Percentiles rank a stretch among this genome's conserved stretches.
phyloP scores from a whole-genome alignment of 768 basidiomycete species.

The Megacollybia marginata region DNA sequence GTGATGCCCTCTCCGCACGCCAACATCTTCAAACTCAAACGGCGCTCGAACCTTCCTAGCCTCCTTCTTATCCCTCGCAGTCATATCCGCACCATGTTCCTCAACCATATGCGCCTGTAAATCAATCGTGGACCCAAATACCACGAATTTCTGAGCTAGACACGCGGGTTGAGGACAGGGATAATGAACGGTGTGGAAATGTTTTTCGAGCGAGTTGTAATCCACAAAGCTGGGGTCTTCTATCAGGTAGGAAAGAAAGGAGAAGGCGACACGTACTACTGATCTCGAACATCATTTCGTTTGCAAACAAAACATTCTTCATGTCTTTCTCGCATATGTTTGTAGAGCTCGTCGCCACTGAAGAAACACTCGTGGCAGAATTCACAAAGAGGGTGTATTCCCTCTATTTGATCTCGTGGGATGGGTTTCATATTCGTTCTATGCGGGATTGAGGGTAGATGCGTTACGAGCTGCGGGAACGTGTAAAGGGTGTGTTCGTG shows the following conservation, averaged over 20 bases:
- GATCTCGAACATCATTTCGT: slow-evolving; percentile 66
- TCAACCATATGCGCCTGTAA: slow-evolving; percentile 89
- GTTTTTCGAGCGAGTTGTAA: slow-evolving; percentile 46
- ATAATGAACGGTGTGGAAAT: slow-evolving; percentile 70
- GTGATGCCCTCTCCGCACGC: slow-evolving; percentile 29
- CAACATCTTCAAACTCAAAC: slow-evolving; percentile 38
- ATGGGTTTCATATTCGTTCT: slow-evolving; percentile 24
- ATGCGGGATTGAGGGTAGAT: slow-evolving; percentile 45
- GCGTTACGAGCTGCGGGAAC: slow-evolving; percentile 51
- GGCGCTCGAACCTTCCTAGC: slow-evolving; percentile 38
- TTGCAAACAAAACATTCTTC: slow-evolving; percentile 98
- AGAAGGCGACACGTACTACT: slow-evolving; percentile 69
- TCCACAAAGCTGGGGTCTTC: background rate
- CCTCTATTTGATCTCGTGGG: slow-evolving; percentile 53
- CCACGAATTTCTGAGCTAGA: slow-evolving; percentile 86
- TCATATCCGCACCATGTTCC: slow-evolving; percentile 72
- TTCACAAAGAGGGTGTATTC: slow-evolving; percentile 71
- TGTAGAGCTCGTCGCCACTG: slow-evolving; percentile 85
- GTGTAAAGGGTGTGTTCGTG: slow-evolving; percentile 91
- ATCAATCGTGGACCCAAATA: slow-evolving; percentile 83
- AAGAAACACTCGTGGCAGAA: slow-evolving; percentile 95
- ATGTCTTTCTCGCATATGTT: slow-evolving; percentile 88
- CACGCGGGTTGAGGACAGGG: slow-evolving; percentile 72
- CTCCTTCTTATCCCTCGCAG: slow-evolving; percentile 59
- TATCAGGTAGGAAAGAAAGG: slow-evolving; percentile 21